Evolutionary conservation across 495 filamentous ascomycete genomes (phyloP).

Genomic region (Arthonia radiata): DNA sequence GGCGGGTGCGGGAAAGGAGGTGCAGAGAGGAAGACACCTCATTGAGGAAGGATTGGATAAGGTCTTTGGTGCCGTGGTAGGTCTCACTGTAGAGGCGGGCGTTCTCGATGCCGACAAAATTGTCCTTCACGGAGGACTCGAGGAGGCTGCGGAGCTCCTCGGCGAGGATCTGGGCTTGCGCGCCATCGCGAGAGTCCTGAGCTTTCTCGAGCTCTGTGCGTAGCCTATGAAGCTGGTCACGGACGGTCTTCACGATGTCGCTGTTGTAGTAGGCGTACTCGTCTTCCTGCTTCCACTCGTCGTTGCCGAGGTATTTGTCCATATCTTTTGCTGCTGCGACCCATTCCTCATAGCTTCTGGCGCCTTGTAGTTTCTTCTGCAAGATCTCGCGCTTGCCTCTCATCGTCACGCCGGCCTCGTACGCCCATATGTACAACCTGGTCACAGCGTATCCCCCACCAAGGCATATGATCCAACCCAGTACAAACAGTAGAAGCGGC

Average conservation of each 20-base stretch:
- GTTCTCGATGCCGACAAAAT: constrained; percentile 91
- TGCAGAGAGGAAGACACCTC: constrained; percentile 40
- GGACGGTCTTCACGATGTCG: constrained; percentile 50
- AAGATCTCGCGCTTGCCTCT: constrained; percentile 45
- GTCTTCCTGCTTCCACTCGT: constrained; percentile 63
- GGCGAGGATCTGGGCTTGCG: background rate
- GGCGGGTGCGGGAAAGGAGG: constrained; percentile 38
- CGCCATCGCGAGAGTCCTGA: constrained; percentile 11
- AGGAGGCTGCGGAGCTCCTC: constrained; percentile 48
- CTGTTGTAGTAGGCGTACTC: constrained; percentile 91
- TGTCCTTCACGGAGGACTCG: constrained; percentile 87
- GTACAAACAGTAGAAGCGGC: constrained; percentile 60
- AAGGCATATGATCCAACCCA: constrained; percentile 50
- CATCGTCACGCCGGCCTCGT: constrained; percentile 50
- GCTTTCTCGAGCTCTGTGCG: constrained; percentile 32
- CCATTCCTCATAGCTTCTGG: constrained; percentile 63
- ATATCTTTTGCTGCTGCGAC: constrained; percentile 47
- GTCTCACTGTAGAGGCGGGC: constrained; percentile 81
- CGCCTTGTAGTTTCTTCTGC: constrained; percentile 38
- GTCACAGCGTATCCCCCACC: constrained; percentile 50
- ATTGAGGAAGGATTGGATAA: constrained; percentile 74
- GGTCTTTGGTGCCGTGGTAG: constrained; percentile 82
- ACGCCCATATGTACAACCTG: constrained; percentile 68
- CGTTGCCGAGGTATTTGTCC: constrained; percentile 61
- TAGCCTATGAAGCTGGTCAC: constrained; percentile 40